A percentile compares a stretch with the other conserved stretches of the same genome.
These are phyloP conservation scores for Fusarium acutatum DNA, from an alignment of 2,329 filamentous ascomycete species.

Conservation along the genomic window DNA sequence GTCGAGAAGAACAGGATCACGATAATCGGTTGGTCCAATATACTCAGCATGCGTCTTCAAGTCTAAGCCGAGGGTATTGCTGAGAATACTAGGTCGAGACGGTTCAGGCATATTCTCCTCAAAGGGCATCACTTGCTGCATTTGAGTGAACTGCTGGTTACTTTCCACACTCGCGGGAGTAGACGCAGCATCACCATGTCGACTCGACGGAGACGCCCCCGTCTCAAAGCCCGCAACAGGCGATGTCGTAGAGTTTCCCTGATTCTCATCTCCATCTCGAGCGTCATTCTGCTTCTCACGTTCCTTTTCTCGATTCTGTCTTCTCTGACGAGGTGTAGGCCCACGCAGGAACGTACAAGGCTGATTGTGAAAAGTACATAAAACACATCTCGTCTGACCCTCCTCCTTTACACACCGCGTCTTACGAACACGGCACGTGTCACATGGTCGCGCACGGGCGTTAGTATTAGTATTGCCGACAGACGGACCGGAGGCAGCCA, in stretches of 20 bases:
- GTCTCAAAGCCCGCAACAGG: constrained; percentile 7
- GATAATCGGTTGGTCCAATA: constrained; percentile 66
- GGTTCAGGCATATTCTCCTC: constrained; percentile 28
- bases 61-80: constrained; percentile 62
- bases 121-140: constrained; percentile 23
- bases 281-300: constrained; percentile 23
- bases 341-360: constrained; percentile 70
- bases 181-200: constrained; percentile 37
- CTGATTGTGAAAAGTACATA: constrained; percentile 73
- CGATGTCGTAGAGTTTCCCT: constrained; percentile 22
- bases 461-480: constrained; percentile 10
- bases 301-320: constrained; percentile 35
- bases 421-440: constrained; percentile 72
- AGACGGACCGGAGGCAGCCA: constrained; percentile 3
- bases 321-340: constrained; percentile 45
- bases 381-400: constrained; percentile 65
- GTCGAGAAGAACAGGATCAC: constrained; percentile 65
- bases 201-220: constrained; percentile 33
- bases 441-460: constrained; percentile 58
- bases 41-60: constrained; percentile 67
- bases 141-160: constrained; percentile 25
- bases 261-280: constrained; percentile 32
- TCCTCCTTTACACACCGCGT: constrained; percentile 72
- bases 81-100: constrained; percentile 45
- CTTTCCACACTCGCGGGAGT: constrained; percentile 38